phyloP scores from a whole-genome alignment of 2,329 filamentous ascomycete genomes.

The Huntiella decipiens region DNA sequence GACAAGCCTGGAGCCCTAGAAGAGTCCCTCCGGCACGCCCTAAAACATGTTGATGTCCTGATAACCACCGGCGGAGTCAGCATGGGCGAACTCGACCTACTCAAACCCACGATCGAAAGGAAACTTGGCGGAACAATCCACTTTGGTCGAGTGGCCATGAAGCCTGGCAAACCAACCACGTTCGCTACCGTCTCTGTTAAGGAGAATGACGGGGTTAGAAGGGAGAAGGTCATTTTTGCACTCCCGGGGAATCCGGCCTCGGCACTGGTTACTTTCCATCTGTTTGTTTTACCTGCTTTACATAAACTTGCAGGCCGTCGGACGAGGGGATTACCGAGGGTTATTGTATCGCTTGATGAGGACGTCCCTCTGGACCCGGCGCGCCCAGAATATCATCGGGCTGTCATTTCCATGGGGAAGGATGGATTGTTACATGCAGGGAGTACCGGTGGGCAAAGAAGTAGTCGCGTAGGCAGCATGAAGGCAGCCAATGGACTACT shows the following conservation, averaged over 20 bases:
- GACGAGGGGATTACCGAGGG: conserved; percentile 49
- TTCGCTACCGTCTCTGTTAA: conserved; percentile 72
- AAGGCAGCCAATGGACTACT: conserved; percentile 75
- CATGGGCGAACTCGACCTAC: conserved; percentile 92
- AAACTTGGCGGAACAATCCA: conserved; percentile 80
- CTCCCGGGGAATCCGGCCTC: conserved; percentile 88
- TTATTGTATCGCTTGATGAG: conserved; percentile 53
- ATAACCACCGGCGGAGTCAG: conserved; percentile 89
- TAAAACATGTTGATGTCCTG: conserved; percentile 60
- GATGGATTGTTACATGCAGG: conserved; percentile 54
- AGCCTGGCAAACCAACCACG: conserved; percentile 92
- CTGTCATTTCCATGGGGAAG: conserved; percentile 42
- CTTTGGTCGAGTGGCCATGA: conserved; percentile 93
- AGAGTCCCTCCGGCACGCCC: conserved; percentile 51
- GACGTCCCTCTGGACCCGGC: conserved; percentile 55
- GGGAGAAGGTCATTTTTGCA: conserved; percentile 61
- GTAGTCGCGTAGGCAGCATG: conserved; percentile 74
- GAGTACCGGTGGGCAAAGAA: conserved; percentile 80
- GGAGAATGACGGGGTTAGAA: conserved; percentile 26
- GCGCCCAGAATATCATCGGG: conserved; percentile 81
- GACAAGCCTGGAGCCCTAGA: conserved; percentile 61
- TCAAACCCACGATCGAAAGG: conserved; percentile 91
- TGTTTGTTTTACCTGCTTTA: conserved; percentile 79
- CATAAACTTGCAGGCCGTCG: conserved; percentile 55
- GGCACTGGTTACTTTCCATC: conserved; percentile 78